phyloP scores from a whole-genome alignment of 345 rosid species.

The Citrus unshiu region DNA sequence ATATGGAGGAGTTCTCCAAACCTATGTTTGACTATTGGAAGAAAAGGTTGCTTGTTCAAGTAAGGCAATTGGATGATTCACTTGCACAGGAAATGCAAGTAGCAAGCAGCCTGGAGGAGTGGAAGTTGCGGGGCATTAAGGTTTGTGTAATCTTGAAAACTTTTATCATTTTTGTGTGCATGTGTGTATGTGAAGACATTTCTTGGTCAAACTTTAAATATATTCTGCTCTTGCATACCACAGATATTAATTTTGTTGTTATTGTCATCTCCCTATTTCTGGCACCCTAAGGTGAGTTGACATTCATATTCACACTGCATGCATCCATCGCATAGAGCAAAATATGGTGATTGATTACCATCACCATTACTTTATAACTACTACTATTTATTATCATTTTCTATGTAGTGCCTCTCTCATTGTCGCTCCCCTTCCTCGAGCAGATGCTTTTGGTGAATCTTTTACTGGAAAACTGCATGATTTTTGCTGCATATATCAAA shows the following conservation, averaged over 20 bases:
- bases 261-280: not conserved
- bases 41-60: conserved; percentile 30
- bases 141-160: conserved; percentile 9
- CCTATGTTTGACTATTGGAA: conserved; percentile 41
- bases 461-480: not conserved
- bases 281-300: not conserved
- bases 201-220: not conserved
- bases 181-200: too few relatives aligned
- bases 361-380: too few relatives aligned
- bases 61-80: conserved; percentile 29
- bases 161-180: too few relatives aligned
- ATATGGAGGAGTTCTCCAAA: conserved; percentile 26
- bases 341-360: not conserved
- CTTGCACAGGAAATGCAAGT: conserved; percentile 42
- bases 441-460: not conserved
- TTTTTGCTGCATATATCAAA: not conserved
- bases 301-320: not conserved
- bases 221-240: not conserved
- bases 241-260: not conserved
- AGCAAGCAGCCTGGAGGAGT: conserved; percentile 42
- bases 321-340: not conserved
- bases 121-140: conserved; percentile 43
- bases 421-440: not conserved
- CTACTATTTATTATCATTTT: too few relatives aligned
- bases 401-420: too few relatives aligned